Evolutionary conservation across 1,139 yeast genomes (phyloP).

Genomic region (Suhomyces choctaworum): DNA sequence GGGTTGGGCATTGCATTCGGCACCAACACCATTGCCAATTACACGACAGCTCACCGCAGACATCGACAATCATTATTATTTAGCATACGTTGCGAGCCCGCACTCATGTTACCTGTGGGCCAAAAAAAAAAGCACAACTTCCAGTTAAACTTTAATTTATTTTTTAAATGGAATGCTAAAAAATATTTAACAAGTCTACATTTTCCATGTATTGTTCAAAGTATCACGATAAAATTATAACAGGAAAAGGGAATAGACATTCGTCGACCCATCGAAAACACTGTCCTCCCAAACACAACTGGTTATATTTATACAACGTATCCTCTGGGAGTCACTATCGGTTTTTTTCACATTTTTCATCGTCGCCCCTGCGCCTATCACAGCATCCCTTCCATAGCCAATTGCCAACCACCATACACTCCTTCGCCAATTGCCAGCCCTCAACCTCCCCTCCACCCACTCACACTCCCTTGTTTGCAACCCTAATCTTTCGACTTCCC

Average conservation of each 20-base stretch:
- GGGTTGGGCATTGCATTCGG: no score
- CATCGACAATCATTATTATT: no score
- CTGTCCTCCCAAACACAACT: conserved; percentile 2
- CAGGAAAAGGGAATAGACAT: conserved; percentile 8
- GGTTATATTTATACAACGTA: conserved; percentile 11
- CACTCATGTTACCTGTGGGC: no score
- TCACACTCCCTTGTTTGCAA: not conserved
- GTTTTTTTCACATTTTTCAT: conserved; percentile 8
- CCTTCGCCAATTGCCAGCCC: not conserved
- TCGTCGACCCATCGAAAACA: conserved; percentile 2
- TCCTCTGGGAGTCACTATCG: conserved; percentile 3
- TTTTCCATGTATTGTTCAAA: conserved; percentile 9
- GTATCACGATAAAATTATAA: conserved; percentile 14
- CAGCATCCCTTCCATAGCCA: no score
- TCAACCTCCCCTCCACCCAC: conserved; percentile 1
- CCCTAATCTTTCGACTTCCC: not conserved
- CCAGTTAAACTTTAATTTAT: conserved; percentile 3
- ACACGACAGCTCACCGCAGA: no score
- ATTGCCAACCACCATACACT: no score
- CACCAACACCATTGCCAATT: no score
- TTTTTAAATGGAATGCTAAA: conserved; percentile 8
- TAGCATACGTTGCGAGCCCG: no score
- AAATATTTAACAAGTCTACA: conserved; percentile 7
- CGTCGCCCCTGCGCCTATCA: conserved; percentile 1
- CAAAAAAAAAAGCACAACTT: no score